Conservation (phyloP, 768 basidiomycete genomes). For the Tulasnella sp. region DNA sequence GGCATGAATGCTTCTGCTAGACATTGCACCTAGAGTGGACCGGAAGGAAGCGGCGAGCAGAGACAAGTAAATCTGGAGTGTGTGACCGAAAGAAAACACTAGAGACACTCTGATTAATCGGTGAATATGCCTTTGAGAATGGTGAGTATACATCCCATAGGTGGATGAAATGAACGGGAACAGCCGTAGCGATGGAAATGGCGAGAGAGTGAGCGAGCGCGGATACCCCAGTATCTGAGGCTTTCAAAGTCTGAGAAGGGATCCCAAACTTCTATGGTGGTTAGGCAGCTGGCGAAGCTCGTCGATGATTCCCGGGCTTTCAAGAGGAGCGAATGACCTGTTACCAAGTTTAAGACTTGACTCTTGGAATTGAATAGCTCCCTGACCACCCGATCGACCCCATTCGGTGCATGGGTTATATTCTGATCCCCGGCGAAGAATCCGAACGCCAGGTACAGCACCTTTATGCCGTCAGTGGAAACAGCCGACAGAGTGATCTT, state of each 20-base stretch:
- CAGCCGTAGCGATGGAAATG: background rate
- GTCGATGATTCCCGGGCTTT: background rate
- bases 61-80: too few relatives aligned
- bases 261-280: background rate
- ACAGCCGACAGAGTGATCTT: background rate
- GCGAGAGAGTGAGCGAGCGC: background rate
- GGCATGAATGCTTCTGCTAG: too few relatives aligned
- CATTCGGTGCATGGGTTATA: background rate
- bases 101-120: too few relatives aligned
- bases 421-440: background rate
- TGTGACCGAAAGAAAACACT: too few relatives aligned
- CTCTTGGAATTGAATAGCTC: background rate
- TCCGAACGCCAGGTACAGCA: background rate
- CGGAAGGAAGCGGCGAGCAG: too few relatives aligned
- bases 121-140: background rate
- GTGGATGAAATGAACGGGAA: background rate
- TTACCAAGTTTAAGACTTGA: background rate
- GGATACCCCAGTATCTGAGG: background rate
- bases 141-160: background rate
- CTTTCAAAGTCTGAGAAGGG: background rate
- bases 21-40: too few relatives aligned
- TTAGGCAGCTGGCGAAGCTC: background rate
- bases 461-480: background rate
- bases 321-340: background rate
- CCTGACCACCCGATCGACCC: background rate